A percentile compares a stretch with the other conserved stretches of the same genome.
These are phyloP conservation scores for Pseudonectria foliicola DNA, from an alignment of 2,329 filamentous ascomycete genomes.

Conservation along the genomic window DNA sequence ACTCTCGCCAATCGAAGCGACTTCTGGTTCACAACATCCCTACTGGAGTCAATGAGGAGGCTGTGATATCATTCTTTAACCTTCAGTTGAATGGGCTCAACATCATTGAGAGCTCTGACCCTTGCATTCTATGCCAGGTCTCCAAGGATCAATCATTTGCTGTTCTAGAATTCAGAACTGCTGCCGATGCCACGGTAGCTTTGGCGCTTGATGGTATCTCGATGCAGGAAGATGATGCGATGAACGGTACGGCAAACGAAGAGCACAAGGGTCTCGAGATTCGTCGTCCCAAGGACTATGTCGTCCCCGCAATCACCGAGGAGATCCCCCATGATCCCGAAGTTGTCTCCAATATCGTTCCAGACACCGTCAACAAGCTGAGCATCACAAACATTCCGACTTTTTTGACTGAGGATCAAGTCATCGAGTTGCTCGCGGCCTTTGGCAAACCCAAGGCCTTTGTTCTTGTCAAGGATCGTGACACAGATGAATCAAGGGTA, in stretches of 20 bases:
- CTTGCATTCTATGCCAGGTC: constrained; percentile 77
- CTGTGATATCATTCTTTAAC: constrained; percentile 82
- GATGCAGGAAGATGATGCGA: constrained; percentile 68
- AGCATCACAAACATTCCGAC: constrained; percentile 82
- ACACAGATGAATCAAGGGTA: constrained; percentile 81
- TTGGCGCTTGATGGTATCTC: constrained; percentile 82
- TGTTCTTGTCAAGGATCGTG: constrained; percentile 76
- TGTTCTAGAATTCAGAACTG: constrained; percentile 81
- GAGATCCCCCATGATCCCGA: constrained; percentile 68
- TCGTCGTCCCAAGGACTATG: constrained; percentile 90
- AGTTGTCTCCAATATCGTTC: constrained; percentile 70
- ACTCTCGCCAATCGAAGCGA: constrained; percentile 89
- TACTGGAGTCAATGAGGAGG: constrained; percentile 63
- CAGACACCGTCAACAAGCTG: constrained; percentile 93
- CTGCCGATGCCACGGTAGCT: constrained; percentile 83
- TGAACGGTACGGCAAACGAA: constrained; percentile 45
- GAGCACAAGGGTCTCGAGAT: constrained; percentile 61
- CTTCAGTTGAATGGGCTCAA: constrained; percentile 95
- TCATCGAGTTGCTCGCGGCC: constrained; percentile 79
- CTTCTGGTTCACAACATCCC: constrained; percentile 84
- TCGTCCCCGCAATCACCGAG: constrained; percentile 74
- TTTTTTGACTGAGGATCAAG: constrained; percentile 85
- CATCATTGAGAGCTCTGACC: constrained; percentile 74
- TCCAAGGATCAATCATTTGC: constrained; percentile 75
- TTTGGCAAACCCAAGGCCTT: constrained; percentile 95